Base-by-base conservation (phyloP, 2,329 filamentous ascomycete genomes). In the Dactylonectria macrodidyma region DNA sequence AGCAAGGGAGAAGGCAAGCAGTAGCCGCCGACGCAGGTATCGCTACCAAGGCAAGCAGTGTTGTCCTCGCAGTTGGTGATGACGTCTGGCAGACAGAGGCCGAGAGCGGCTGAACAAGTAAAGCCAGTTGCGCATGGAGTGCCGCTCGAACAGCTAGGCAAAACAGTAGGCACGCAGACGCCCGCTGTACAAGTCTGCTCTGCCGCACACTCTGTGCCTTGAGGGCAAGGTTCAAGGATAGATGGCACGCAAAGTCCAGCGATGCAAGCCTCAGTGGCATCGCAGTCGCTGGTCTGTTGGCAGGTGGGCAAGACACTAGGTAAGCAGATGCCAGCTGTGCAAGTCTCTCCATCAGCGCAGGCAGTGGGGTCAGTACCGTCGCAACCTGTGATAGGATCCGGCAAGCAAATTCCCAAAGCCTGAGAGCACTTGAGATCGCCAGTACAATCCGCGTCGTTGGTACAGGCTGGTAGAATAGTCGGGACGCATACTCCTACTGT, bases 261-360 rank as follows among this genome's bases (percentile, higher is more conserved):
- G 30, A 60, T 33, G 26, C 58, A 60, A n/a, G 24, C 44, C 12
- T 60, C 46, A 3, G 19, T 24, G 2, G 19, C 10, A 36, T 5
- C 33, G 11, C 58, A 60, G 19, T 60, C 47, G 26, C 26, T 30
- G 7, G 26, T 30, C 26, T 30, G 26, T 2, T 30, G 26, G 26
- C 26, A 30, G 26, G 7, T 30, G 7, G 26, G 26, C 26, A 30
- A 30, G 26, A 30, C 26, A 2, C 26, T 30, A 2, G 62, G 62
- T 10, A 65, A 51, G 34, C 62, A 65, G 2, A 65, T 47, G 5
- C 55, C 55, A 9, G 34, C 47, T n/a, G 24, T 26, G 9, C 62
- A 65, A 7, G 47, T 26, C 5, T 59, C 36, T 22, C 50, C 33
- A 11, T 30, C 30, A 9, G 44, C 19, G 36, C 62, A 65, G 10